Conservation (phyloP, 116 monocot genomes). For the Trichopus zeylanicus region DNA sequence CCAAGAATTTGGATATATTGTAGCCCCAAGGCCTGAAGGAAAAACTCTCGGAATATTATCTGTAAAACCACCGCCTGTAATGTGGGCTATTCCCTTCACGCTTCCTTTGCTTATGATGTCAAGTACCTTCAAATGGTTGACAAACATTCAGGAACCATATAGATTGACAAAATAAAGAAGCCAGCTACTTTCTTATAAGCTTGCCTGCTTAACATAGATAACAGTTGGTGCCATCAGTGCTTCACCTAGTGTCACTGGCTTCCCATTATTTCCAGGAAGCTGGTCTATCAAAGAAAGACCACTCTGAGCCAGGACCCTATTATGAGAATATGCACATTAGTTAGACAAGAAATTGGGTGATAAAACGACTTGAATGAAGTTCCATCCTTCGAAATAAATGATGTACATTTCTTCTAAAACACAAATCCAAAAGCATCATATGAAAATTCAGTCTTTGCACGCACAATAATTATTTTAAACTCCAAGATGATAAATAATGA, state of each 20-base stretch:
- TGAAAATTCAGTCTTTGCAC: no score
- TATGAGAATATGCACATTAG: no score
- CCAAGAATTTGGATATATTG: conserved; percentile 67
- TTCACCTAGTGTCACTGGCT: conserved; percentile 54
- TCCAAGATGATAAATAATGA: neutral
- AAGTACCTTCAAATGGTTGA: conserved; percentile 44
- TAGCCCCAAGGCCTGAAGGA: conserved; percentile 93
- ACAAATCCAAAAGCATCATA: no score
- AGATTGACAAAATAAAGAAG: no score
- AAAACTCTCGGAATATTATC: conserved; percentile 97
- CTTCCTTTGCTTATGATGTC: conserved; percentile 83
- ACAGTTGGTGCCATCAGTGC: conserved; percentile 86
- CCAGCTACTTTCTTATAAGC: neutral
- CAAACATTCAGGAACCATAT: neutral
- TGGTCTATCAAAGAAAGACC: conserved; percentile 58
- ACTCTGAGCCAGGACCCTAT: conserved; percentile 57
- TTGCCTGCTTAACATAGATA: conserved; percentile 94
- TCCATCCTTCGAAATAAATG: no score
- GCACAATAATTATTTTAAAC: neutral
- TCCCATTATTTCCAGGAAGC: conserved; percentile 47
- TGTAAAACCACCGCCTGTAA: conserved; percentile 94
- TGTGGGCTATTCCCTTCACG: conserved; percentile 95
- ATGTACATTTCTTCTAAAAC: no score
- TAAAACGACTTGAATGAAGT: no score
- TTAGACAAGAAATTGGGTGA: no score